A percentile compares a stretch with the other conserved stretches of the same genome.
phyloP scores from a whole-genome alignment of 1,139 yeast genomes.

The Scheffersomyces cryptocercus region DNA sequence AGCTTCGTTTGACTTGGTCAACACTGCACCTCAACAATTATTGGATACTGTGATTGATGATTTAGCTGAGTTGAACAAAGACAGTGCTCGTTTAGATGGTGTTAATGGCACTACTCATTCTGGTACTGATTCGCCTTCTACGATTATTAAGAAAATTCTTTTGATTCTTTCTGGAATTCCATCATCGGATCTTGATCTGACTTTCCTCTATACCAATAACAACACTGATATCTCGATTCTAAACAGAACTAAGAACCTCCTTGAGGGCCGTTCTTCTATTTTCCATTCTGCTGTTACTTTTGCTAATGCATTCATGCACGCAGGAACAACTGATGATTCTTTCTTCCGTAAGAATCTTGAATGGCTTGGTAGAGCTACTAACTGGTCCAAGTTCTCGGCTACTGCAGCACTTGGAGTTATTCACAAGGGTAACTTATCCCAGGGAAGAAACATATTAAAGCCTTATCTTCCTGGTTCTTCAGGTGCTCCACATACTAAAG shows the following conservation, averaged over 20 bases:
- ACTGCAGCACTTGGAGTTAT: slow-evolving; percentile 98
- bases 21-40: slow-evolving; percentile 90
- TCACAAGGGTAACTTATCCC: slow-evolving; percentile 91
- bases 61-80: slow-evolving; percentile 43
- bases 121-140: no score
- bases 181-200: slow-evolving; percentile 88
- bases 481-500: slow-evolving; percentile 85
- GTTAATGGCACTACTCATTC: slow-evolving; percentile 22
- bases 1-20: slow-evolving; percentile 92
- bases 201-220: slow-evolving; percentile 83
- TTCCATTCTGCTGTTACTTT: slow-evolving; percentile 96
- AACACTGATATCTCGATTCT: slow-evolving; percentile 83
- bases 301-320: slow-evolving; percentile 92
- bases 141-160: slow-evolving; percentile 41
- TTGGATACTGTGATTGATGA: slow-evolving; percentile 59
- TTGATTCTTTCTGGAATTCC: slow-evolving; percentile 89
- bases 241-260: slow-evolving; percentile 74
- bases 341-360: slow-evolving; percentile 89
- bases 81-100: slow-evolving; percentile 21
- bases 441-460: slow-evolving; percentile 82
- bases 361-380: slow-evolving; percentile 95
- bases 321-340: slow-evolving; percentile 95
- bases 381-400: slow-evolving; percentile 97
- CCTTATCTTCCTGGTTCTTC: slow-evolving; percentile 89
- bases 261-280: slow-evolving; percentile 91